Percentiles rank a stretch among this genome's conserved stretches.
Evolutionary conservation across 805 yeast genomes (phyloP).

Genomic region (Starmerella etchellsii): DNA sequence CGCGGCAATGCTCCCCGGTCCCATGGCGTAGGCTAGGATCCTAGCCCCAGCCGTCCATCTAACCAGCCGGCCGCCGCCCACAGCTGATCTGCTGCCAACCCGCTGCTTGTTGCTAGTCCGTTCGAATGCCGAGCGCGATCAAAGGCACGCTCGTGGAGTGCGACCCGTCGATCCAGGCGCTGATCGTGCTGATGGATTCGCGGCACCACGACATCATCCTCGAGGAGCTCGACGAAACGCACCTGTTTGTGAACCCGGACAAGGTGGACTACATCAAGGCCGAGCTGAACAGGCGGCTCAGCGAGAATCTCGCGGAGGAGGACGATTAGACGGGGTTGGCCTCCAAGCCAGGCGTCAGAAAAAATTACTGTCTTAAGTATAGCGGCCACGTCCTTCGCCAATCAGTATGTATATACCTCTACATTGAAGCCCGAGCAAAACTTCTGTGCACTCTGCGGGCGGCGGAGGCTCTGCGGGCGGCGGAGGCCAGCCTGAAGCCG

Average conservation of each 20-base stretch:
- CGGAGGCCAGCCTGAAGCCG: too few relatives aligned
- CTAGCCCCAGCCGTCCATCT: too few relatives aligned
- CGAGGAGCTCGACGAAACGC: conserved; percentile 84
- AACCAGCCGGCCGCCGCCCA: too few relatives aligned
- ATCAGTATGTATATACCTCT: too few relatives aligned
- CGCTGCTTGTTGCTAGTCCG: background rate
- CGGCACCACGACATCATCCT: conserved; percentile 58
- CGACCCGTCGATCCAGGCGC: conserved; percentile 86
- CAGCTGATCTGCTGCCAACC: too few relatives aligned
- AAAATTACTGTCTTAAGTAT: too few relatives aligned
- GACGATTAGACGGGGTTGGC: conserved; percentile 5
- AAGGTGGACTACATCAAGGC: conserved; percentile 63
- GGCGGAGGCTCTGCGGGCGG: too few relatives aligned
- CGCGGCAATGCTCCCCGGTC: conserved; percentile 14
- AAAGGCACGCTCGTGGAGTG: conserved; percentile 34
- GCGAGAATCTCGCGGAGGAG: conserved; percentile 78
- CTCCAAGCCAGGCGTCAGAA: too few relatives aligned
- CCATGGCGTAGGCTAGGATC: too few relatives aligned
- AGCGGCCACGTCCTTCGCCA: too few relatives aligned
- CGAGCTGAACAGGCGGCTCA: conserved; percentile 61
- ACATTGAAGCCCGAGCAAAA: too few relatives aligned
- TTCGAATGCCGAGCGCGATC: conserved; percentile 19
- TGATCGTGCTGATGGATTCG: conserved; percentile 71
- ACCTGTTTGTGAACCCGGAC: conserved; percentile 63
- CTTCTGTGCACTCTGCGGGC: too few relatives aligned